phyloP scores from a whole-genome alignment of 1,284 basidiomycete genomes.

The Porogramme epimiltina region DNA sequence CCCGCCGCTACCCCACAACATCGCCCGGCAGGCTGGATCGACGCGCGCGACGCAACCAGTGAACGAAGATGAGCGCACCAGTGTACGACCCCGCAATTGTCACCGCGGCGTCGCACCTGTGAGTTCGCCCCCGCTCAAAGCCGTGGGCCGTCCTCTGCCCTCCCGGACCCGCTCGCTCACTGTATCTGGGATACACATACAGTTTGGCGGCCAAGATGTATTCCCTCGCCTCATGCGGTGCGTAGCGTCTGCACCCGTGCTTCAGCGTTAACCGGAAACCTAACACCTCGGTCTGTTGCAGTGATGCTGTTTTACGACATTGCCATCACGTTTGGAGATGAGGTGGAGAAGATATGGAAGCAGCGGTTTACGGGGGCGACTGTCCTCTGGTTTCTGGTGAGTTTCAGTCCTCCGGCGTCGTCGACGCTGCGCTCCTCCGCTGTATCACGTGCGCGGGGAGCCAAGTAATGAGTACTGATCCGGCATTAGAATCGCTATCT shows the following conservation, averaged over 20 bases:
- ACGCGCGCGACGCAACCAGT: not conserved
- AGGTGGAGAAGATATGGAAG: conserved; percentile 32
- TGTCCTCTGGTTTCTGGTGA: conserved; percentile 29
- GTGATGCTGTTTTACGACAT: conserved; percentile 34
- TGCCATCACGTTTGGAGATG: conserved; percentile 29
- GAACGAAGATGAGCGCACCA: conserved; percentile 18
- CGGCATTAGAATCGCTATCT: conserved; percentile 29
- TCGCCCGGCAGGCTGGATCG: conserved; percentile 6
- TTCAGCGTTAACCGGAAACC: too few relatives aligned
- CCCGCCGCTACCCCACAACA: conserved; percentile 2
- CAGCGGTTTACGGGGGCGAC: conserved; percentile 31
- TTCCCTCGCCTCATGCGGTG: conserved; percentile 31
- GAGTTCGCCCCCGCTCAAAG: conserved; percentile 5
- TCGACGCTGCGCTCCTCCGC: not conserved
- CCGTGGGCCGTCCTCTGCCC: not conserved
- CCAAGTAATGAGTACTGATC: conserved; percentile 1
- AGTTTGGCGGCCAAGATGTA: conserved; percentile 32
- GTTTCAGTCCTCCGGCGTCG: conserved; percentile 2
- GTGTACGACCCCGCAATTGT: conserved; percentile 19
- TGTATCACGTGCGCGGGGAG: not conserved
- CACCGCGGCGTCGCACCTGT: conserved; percentile 26
- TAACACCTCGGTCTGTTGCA: conserved; percentile 6
- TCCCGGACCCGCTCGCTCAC: conserved; percentile 2
- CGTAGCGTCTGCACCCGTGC: conserved; percentile 10
- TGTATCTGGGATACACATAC: not conserved